phyloP scores from a whole-genome alignment of 495 filamentous ascomycete genomes.

The Lasiosphaeria hispida region DNA sequence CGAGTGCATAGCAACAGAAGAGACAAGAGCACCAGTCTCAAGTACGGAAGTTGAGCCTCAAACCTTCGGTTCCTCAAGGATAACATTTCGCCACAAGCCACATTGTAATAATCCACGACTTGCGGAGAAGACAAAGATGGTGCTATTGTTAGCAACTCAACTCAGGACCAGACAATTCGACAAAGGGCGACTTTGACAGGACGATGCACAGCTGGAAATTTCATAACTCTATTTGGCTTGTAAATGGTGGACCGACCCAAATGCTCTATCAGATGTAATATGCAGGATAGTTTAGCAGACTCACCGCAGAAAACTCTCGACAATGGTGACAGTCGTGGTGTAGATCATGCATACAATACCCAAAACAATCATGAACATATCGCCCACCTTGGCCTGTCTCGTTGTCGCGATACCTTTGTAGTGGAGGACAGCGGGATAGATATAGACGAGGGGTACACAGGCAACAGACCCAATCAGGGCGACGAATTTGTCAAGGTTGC shows the following conservation, averaged over 20 bases:
- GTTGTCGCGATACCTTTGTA: slow-evolving; percentile 56
- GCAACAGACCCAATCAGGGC: slow-evolving; percentile 62
- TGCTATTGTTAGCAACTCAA: too few relatives aligned
- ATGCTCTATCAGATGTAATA: background rate
- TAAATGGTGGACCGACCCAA: background rate
- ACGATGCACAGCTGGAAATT: too few relatives aligned
- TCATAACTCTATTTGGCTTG: background rate
- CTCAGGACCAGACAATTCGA: too few relatives aligned
- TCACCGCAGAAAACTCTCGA: slow-evolving; percentile 36
- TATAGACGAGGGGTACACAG: slow-evolving; percentile 86
- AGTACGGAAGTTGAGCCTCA: too few relatives aligned
- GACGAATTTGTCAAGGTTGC: slow-evolving; percentile 63
- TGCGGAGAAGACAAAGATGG: too few relatives aligned
- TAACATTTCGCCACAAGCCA: too few relatives aligned
- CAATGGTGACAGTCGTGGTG: slow-evolving; percentile 56
- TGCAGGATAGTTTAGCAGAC: background rate
- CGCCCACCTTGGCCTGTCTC: slow-evolving; percentile 45
- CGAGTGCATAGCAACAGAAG: too few relatives aligned
- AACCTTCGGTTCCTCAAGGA: too few relatives aligned
- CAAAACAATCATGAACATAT: slow-evolving; percentile 54
- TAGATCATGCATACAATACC: slow-evolving; percentile 62
- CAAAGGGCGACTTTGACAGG: too few relatives aligned
- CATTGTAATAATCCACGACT: too few relatives aligned
- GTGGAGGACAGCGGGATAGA: slow-evolving; percentile 76
- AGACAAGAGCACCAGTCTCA: too few relatives aligned